Evolutionary conservation across 768 basidiomycete genomes (phyloP).

Genomic region (Mycena floridula): DNA sequence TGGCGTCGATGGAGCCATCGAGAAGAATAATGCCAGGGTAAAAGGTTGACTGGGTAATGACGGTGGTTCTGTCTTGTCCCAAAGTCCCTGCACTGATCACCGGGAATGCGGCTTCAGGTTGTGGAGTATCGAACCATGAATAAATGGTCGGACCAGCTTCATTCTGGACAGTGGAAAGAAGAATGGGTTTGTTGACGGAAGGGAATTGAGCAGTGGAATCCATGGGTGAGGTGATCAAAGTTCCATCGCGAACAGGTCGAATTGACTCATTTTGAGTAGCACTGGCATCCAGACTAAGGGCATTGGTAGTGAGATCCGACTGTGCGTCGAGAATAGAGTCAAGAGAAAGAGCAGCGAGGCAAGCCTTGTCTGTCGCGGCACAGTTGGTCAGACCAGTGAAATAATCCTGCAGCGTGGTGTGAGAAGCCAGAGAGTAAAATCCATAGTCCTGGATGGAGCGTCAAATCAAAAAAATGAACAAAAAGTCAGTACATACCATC

Average conservation of each 20-base stretch:
- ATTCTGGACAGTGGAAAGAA: conserved; percentile 65
- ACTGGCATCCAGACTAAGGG: conserved; percentile 41
- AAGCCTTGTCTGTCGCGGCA: conserved; percentile 36
- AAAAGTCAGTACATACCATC: conserved; percentile 44
- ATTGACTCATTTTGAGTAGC: conserved; percentile 53
- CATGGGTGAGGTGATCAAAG: conserved; percentile 60
- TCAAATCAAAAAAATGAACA: conserved; percentile 1
- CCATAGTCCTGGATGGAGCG: conserved; percentile 56
- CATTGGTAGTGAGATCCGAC: conserved; percentile 34
- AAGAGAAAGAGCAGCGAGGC: conserved; percentile 45
- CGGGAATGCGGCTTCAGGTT: conserved; percentile 34
- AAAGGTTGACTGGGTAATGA: conserved; percentile 36
- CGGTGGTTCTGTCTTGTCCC: conserved; percentile 36
- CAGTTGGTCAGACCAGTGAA: conserved; percentile 48
- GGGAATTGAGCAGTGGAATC: conserved; percentile 59
- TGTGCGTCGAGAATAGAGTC: conserved; percentile 50
- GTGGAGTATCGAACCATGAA: conserved; percentile 26
- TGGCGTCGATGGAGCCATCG: conserved; percentile 35
- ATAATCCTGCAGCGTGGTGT: conserved; percentile 43
- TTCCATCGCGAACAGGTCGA: conserved; percentile 62
- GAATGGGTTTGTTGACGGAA: conserved; percentile 52
- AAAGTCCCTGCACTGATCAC: conserved; percentile 36
- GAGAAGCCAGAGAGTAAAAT: conserved; percentile 50
- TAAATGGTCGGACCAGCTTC: conserved; percentile 70
- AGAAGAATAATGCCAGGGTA: conserved; percentile 33